Evolutionary conservation across 768 basidiomycete genomes (phyloP), one percentile per base, ranked within the genome.

Genomic region (Mycena olivaceomarginata): DNA sequence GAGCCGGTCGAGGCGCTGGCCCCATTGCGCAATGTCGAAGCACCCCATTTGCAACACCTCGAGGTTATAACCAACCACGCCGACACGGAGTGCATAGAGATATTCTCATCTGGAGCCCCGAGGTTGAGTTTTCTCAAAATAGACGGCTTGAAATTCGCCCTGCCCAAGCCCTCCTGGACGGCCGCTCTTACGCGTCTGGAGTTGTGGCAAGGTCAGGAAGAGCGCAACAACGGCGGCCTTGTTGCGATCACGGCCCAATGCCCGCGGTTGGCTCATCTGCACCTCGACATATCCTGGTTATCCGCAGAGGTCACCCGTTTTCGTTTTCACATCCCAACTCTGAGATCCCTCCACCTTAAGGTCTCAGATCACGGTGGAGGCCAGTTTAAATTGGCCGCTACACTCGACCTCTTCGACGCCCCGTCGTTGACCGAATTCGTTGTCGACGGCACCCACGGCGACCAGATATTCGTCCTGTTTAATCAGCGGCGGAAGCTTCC

Each of bases 381-480:
- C 16, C 12, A 12, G 18, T 51, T 51, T 15, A 7, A 45, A 45
- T 51, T 51, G 12, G 16, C 11, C 48, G 22, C 5, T n/a, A 20
- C 31, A 2, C 5, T 51, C 8, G 40, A 18, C 22, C 31, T 46
- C 60, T 72, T 72, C 48, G 37, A 65, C 37, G 22, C 63, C 7
- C 70, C 70, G 12, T 25, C n/a, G 16, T n/a, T 72, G 40, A 72
- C 62, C 37, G 37, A 64, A 6, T n/a, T 72, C 37, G 45, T 25
- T n/a, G 13, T 64, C 46, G 15, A 18, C 18, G 7, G 16, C 37
- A 16, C 48, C 41, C 70, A 71, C n/a, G 70, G 70, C 25, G 59
- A 63, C 60, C 70, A 71, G 25, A 48, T 71, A 18, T 48, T 22
- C 37, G 15, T 22, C 25, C 59, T 71, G 12, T 71, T 63, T 40